Evolutionary conservation across 345 rosid species (phyloP).

Genomic region (Erodium maritimum): DNA sequence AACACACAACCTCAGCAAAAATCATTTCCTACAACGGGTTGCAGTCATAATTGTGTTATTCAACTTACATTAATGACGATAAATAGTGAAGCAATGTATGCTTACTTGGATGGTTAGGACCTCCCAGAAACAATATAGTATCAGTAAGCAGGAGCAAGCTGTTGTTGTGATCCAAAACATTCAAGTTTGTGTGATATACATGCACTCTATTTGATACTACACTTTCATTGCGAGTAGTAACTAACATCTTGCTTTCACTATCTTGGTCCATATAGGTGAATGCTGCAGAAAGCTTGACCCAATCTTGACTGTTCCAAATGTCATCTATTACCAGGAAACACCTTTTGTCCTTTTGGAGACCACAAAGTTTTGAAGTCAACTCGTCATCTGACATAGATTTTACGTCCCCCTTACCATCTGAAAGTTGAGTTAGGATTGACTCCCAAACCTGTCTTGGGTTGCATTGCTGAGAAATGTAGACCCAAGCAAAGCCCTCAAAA

Average conservation of each 20-base stretch:
- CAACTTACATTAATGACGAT: too few species aligned
- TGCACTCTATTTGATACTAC: not conserved
- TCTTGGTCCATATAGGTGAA: constrained; percentile 7
- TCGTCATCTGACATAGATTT: constrained; percentile 21
- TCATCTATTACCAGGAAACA: constrained; percentile 35
- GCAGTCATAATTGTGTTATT: too few species aligned
- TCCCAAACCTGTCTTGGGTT: constrained; percentile 17
- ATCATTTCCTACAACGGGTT: too few species aligned
- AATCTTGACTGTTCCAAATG: constrained; percentile 20
- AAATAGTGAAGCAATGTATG: not conserved
- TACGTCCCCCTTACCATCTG: constrained; percentile 14
- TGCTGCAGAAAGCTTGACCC: constrained; percentile 18
- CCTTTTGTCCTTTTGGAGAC: constrained; percentile 10
- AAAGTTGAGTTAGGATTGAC: constrained; percentile 17
- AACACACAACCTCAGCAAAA: too few species aligned
- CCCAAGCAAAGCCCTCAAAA: constrained; percentile 26
- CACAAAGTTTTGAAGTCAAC: constrained; percentile 11
- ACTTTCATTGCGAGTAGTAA: constrained; percentile 9
- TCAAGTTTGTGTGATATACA: not conserved
- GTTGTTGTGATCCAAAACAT: not conserved
- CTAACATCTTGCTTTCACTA: constrained; percentile 24
- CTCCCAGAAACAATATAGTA: not conserved
- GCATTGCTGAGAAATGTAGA: constrained; percentile 26
- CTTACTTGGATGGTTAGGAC: not conserved
- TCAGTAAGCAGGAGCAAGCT: not conserved